A percentile compares a stretch with the other conserved stretches of the same genome.
These are phyloP conservation scores for Podaxis sp. DNA, from an alignment of 768 basidiomycete species.

Conservation along the genomic window DNA sequence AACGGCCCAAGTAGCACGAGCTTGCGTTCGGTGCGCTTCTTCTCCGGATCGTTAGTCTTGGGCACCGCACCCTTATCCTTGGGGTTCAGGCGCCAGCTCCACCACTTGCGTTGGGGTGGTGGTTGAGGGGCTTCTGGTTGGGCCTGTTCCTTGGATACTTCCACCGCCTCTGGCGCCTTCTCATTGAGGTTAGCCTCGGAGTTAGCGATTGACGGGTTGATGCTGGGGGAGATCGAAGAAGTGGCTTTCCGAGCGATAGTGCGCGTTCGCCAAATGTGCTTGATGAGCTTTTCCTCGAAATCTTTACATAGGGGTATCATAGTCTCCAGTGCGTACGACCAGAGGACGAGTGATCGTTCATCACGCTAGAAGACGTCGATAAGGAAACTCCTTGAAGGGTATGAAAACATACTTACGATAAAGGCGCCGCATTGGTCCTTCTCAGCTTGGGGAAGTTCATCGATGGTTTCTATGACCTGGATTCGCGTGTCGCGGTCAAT, in stretches of 20 bases:
- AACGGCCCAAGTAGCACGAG: conserved; percentile 63
- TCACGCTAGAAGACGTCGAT: conserved; percentile 42
- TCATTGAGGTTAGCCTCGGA: conserved; percentile 34
- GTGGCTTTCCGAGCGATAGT: conserved; percentile 20
- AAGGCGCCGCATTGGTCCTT: conserved; percentile 91
- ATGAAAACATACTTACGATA: conserved; percentile 38
- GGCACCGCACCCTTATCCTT: conserved; percentile 19
- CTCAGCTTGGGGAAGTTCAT: conserved; percentile 68
- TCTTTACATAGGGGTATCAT: conserved; percentile 72
- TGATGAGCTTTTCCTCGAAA: conserved; percentile 77
- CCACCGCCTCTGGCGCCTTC: conserved; percentile 21
- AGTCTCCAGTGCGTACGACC: conserved; percentile 68
- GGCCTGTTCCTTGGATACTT: conserved; percentile 20
- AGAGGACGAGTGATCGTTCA: conserved; percentile 77
- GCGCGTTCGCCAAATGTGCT: conserved; percentile 71
- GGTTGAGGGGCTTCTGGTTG: conserved; percentile 20
- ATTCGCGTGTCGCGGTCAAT: conserved; percentile 83
- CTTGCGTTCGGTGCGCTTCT: conserved; percentile 41
- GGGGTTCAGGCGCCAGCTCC: conserved; percentile 46
- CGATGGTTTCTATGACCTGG: conserved; percentile 73
- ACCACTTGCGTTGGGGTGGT: conserved; percentile 32
- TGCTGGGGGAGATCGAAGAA: conserved; percentile 15
- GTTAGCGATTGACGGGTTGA: conserved; percentile 17
- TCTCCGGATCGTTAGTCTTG: conserved; percentile 34
- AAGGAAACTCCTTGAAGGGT: neutral